These are phyloP conservation scores for Acer campestre DNA, from an alignment of 345 rosid genomes.

Conservation along the genomic window DNA sequence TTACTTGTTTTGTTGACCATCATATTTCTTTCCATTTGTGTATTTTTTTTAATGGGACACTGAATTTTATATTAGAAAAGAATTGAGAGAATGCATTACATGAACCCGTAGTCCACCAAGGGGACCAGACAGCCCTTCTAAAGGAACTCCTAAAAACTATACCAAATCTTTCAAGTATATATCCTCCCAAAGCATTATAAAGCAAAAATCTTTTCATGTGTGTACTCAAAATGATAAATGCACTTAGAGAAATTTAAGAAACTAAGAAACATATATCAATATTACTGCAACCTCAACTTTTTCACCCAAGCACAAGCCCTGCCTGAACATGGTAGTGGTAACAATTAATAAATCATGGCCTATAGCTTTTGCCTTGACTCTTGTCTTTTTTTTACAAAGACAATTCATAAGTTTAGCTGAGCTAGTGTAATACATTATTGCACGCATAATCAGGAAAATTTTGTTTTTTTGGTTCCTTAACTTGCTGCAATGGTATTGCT, in stretches of 20 bases:
- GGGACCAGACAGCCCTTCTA: background rate
- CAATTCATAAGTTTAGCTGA: background rate
- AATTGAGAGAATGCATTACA: background rate
- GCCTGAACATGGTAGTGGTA: background rate
- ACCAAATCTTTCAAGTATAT: background rate
- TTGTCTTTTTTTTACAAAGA: background rate
- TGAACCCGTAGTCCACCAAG: background rate
- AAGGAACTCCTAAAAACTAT: background rate
- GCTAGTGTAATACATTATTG: background rate
- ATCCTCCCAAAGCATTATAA: background rate
- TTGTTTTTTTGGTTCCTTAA: slow-evolving; percentile 8
- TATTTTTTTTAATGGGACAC: background rate
- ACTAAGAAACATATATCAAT: background rate
- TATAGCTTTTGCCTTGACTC: background rate
- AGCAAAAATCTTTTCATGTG: background rate
- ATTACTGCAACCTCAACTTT: background rate
- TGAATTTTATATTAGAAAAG: background rate
- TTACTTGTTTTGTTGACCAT: background rate
- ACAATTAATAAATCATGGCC: background rate
- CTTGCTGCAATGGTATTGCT: slow-evolving; percentile 15
- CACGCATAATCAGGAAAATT: background rate
- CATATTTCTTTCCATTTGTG: background rate
- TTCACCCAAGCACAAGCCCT: background rate
- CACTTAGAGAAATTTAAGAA: background rate
- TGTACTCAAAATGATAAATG: background rate